Evolutionary conservation across 2,329 filamentous ascomycete species (phyloP), one percentile per base, ranked within the genome.

Genomic region (Nemania sp.): DNA sequence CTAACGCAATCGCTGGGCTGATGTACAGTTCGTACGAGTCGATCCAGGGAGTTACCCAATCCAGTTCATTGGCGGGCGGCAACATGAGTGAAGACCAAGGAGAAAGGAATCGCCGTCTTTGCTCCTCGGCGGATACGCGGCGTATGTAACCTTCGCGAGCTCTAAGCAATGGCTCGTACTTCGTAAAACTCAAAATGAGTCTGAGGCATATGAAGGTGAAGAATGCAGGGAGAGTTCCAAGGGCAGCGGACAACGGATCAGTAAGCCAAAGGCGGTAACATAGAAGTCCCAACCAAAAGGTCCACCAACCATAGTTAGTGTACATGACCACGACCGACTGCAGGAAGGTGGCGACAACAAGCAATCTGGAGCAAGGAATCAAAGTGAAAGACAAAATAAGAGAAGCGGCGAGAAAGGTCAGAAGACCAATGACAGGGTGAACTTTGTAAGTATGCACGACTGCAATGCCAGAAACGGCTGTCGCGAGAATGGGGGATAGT

Each of bases 231-330:
- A 55, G 3, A 5, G 29, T 2, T 2, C 3, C 20, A 3, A 22
- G n/a, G 35, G 13, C 8, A 32, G 26, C 13, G 7, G 10, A 1
- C 32, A n/a, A 8, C 20, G 7, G 38, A 7, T 26, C 56, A 22
- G 5, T 10, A 41, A 55, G 27, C 62, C 55, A 60, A 22, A 49
- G 15, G 43, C 54, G 56, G n/a, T 43, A 59, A 41, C 11, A 43
- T 2, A 22, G 2, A 3, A 55, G 41, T 13, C 26, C 29, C 13
- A 54, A 3, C 62, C 57, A 62, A 49, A 66, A 60, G 38, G 13
- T 2, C 27, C 38, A 35, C 53, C 53, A 59, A 45, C 53, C 49
- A 29, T 62, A 59, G 20, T 62, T 24, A 20, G 62, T 55, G 49
- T 45, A 45, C 8, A 22, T 5, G n/a, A 29, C 20, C 0, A 67